phyloP scores from a whole-genome alignment of 805 yeast species.

The Zygoascus bituminiphila region DNA sequence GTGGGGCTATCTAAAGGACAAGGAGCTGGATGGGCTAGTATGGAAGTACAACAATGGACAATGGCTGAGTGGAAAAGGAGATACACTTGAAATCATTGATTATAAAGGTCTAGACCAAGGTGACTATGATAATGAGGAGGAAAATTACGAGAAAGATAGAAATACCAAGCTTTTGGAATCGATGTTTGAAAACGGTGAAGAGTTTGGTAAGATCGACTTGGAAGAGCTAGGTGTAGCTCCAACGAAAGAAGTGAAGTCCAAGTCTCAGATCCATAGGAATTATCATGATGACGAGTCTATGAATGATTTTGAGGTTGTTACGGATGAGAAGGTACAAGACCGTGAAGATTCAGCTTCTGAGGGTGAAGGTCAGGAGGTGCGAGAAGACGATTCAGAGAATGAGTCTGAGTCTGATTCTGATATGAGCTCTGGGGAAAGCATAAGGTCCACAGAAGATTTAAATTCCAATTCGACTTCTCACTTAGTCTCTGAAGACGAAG shows the following conservation, averaged over 20 bases:
- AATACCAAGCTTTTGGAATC: constrained; percentile 4
- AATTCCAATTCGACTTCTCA: too few species aligned
- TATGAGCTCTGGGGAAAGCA: neutral
- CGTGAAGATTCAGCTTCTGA: neutral
- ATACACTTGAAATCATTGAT: constrained; percentile 57
- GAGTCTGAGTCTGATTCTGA: constrained; percentile 6
- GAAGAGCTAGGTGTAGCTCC: neutral
- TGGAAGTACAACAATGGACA: constrained; percentile 52
- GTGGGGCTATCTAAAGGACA: constrained; percentile 83
- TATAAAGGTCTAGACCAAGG: neutral
- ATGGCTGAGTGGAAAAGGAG: constrained; percentile 78
- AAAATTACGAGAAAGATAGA: constrained; percentile 7
- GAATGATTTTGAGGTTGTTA: neutral
- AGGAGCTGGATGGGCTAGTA: constrained; percentile 52
- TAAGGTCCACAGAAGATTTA: too few species aligned
- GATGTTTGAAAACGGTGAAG: constrained; percentile 5
- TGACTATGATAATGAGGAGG: constrained; percentile 5
- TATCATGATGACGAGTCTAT: neutral
- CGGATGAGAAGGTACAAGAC: too few species aligned
- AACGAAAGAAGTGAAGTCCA: neutral
- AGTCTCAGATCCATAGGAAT: neutral
- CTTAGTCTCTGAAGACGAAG: too few species aligned
- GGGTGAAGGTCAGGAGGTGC: constrained; percentile 1
- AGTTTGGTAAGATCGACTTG: constrained; percentile 3
- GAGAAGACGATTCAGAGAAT: constrained; percentile 4